These are phyloP conservation scores for Isoetes taiwanensis DNA, from an alignment of 75 land plant genomes.

Conservation along the genomic window DNA sequence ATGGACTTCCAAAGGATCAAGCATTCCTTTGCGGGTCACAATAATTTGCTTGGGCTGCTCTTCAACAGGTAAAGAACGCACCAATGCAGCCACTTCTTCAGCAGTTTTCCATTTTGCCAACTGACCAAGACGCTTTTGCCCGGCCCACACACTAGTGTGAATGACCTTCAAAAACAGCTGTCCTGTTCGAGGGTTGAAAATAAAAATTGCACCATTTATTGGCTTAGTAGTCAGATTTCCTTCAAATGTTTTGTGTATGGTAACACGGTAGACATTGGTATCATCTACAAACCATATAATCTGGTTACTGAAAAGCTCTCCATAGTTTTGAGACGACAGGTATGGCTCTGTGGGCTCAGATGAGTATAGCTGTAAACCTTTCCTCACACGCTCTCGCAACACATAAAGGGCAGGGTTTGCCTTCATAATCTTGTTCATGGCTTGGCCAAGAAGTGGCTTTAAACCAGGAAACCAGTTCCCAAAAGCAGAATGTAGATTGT, in stretches of 20 bases:
- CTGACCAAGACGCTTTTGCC: constrained; percentile 99
- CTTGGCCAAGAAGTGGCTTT: constrained; percentile 88
- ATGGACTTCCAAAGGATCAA: constrained; percentile 97
- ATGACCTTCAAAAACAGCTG: constrained; percentile 98
- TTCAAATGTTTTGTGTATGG: constrained; percentile 98
- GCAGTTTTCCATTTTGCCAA: constrained; percentile 99
- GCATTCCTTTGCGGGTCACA: constrained; percentile 98
- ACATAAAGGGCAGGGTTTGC: constrained; percentile 99
- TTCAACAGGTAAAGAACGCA: constrained; percentile 92
- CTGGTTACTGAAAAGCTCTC: constrained; percentile 98
- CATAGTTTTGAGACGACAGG: constrained; percentile 96
- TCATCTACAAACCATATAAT: constrained; percentile 99
- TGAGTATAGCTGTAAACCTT: constrained; percentile 95
- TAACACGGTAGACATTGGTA: constrained; percentile 98
- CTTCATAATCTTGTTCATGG: constrained; percentile 99
- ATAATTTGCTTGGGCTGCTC: constrained; percentile 99
- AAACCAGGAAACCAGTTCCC: constrained; percentile 99
- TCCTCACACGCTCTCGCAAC: constrained; percentile 86
- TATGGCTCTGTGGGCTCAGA: constrained; percentile 99
- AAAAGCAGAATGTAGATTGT: constrained; percentile 94
- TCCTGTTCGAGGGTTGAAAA: constrained; percentile 97
- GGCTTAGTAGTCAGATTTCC: constrained; percentile 99
- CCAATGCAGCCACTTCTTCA: constrained; percentile 98
- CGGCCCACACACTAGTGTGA: constrained; percentile 99
- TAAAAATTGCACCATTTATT: constrained; percentile 98